Evolutionary conservation across 306 rosid genomes (phyloP), one percentile per base, ranked within the genome.

Genomic region (Castanopsis chinensis): DNA sequence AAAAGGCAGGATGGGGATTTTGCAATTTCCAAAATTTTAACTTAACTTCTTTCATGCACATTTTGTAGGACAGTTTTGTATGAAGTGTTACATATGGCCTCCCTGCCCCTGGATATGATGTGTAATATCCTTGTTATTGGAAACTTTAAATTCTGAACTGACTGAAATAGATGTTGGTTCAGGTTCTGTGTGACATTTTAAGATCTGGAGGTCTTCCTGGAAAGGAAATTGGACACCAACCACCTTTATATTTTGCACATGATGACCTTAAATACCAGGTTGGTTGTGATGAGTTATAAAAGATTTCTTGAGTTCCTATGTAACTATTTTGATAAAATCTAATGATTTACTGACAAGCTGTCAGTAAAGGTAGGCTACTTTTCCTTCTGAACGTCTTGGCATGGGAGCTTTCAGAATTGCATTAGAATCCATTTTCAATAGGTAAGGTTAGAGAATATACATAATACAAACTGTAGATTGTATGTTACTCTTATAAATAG

Each of bases 401-500:
- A 78, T 94, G 97, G 99, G 99, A 82, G 97, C 97, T 87, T 94
- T 92, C 93, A 88, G 97, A 75, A 92, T 92, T 81, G 97, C 97
- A 72, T 72, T 92, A 77, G 97, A 94, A 84, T 86, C 99, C 81
- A 84, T 94, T 85, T 92, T 91, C 88, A 91, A 88, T 74, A 81
- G 87, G 99, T 92, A 86, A 79, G 86, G 18, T 71, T 59, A 82
- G 65, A 70, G 17, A 75, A 78, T 57, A 57, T 77, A 37, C 73
- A n/a, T 21, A 73, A 57, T 77, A 37, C 73, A n/a, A 27, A 73
- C 73, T 23, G 27, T 77, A 21, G 20, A 15, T 63, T 43, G 28
- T 59, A 13, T 23, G 20, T 4, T 71, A 43, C 74, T 75, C 41
- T 70, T 67, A 18, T 18, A 32, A 18, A 4, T 19, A 32, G n/a